These are phyloP conservation scores for Trypanosoma grayi DNA, from an alignment of 208 protist species.

Conservation along the genomic window DNA sequence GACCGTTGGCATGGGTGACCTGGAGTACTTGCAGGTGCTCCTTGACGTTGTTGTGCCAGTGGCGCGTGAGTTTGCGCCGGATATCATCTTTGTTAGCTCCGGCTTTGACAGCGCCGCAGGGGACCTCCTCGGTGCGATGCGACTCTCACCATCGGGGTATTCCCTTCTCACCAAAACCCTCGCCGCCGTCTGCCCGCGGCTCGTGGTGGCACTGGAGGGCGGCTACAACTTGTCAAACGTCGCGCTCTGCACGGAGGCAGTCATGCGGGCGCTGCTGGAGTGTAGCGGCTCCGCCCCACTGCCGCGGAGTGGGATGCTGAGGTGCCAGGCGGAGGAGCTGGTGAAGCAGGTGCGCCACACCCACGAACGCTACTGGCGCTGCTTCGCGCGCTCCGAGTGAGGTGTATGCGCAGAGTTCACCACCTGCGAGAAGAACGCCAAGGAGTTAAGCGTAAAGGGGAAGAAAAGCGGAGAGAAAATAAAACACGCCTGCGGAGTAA, in stretches of 20 bases:
- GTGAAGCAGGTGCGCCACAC: conserved; percentile 33
- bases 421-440: no score
- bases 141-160: conserved; percentile 71
- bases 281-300: conserved; percentile 23
- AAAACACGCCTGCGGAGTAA: no score
- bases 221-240: conserved; percentile 89
- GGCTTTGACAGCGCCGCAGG: conserved; percentile 96
- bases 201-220: conserved; percentile 90
- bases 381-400: conserved; percentile 13
- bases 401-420: no score
- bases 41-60: conserved; percentile 93
- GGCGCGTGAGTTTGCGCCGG: conserved; percentile 84
- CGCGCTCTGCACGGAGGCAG: conserved; percentile 75
- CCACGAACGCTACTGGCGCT: conserved; percentile 37
- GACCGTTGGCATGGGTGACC: conserved; percentile 82
- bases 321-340: conserved; percentile 39
- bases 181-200: conserved; percentile 28
- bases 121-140: conserved; percentile 92
- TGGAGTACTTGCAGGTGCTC: conserved; percentile 93
- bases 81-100: conserved; percentile 92
- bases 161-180: conserved; percentile 74
- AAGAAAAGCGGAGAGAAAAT: no score
- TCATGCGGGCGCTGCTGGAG: conserved; percentile 75
- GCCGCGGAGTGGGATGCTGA: conserved; percentile 53
- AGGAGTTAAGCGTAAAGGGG: no score